A percentile compares a stretch with the other conserved stretches of the same genome.
Evolutionary conservation across 305 asterid species (phyloP).

Genomic region (Solanum chacoense): DNA sequence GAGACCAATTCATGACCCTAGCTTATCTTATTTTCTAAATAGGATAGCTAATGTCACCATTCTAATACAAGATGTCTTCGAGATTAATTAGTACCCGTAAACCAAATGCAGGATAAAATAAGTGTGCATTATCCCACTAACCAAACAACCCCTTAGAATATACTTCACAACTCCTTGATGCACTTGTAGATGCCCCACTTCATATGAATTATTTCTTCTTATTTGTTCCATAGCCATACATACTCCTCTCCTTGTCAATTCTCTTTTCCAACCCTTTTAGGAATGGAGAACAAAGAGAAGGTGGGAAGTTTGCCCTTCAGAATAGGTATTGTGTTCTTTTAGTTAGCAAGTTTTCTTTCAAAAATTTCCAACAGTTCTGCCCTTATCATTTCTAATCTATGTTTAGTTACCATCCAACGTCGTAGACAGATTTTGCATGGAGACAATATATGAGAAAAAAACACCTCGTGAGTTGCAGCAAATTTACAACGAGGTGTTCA

Average conservation of each 20-base stretch:
- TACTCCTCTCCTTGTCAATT: not conserved
- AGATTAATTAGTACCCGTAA: not conserved
- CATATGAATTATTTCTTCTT: not conserved
- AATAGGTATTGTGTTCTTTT: not conserved
- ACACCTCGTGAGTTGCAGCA: not conserved
- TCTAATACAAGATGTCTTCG: too few species aligned
- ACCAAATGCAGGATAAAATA: not conserved
- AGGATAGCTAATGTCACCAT: not conserved
- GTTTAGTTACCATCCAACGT: not conserved
- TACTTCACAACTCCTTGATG: not conserved
- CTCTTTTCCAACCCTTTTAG: not conserved
- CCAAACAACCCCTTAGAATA: not conserved
- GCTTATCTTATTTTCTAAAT: not conserved
- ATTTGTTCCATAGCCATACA: not conserved
- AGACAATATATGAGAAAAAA: not conserved
- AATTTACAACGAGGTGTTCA: not conserved
- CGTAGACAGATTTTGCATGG: not conserved
- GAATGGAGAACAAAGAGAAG: not conserved
- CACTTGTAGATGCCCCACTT: not conserved
- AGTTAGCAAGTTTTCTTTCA: not conserved
- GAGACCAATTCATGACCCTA: too few species aligned
- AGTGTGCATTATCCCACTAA: not conserved
- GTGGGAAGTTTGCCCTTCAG: not conserved
- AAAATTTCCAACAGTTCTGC: not conserved
- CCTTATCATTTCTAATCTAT: not conserved